Conservation (phyloP, 345 rosid genomes). For the Eutrema japonicum region DNA sequence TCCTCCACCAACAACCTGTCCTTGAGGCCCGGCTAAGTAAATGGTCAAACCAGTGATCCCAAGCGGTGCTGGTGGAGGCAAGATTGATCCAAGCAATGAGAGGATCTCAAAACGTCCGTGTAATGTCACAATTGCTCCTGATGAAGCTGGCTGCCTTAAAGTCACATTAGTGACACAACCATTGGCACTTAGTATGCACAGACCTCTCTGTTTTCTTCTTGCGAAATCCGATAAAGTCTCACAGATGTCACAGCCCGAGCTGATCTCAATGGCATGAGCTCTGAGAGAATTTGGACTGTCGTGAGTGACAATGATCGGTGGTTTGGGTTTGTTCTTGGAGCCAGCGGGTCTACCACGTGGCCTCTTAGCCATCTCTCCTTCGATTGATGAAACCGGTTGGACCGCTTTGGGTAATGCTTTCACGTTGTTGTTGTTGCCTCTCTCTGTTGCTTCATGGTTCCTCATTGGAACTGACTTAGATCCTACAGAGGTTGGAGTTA, state of each 20-base stretch:
- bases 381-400: slow-evolving; percentile 59
- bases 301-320: slow-evolving; percentile 81
- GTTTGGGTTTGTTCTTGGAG: slow-evolving; percentile 94
- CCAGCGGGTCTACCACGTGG: slow-evolving; percentile 96
- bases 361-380: slow-evolving; percentile 62
- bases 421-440: slow-evolving; percentile 44
- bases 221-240: slow-evolving; percentile 77
- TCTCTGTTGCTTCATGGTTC: slow-evolving; percentile 54
- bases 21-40: slow-evolving; percentile 91
- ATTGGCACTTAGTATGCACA: slow-evolving; percentile 75
- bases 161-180: slow-evolving; percentile 93
- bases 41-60: slow-evolving; percentile 86
- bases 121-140: slow-evolving; percentile 85
- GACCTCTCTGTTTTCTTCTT: slow-evolving; percentile 83
- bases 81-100: slow-evolving; percentile 83
- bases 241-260: slow-evolving; percentile 83
- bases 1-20: slow-evolving; percentile 92
- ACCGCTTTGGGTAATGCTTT: slow-evolving; percentile 55
- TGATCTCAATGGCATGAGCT: slow-evolving; percentile 90
- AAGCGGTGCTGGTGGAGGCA: slow-evolving; percentile 91
- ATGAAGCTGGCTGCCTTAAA: slow-evolving; percentile 74
- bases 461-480: slow-evolving; percentile 52
- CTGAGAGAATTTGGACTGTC: slow-evolving; percentile 88
- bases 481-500: slow-evolving; percentile 49
- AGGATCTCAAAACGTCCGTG: slow-evolving; percentile 97